Conservation (phyloP, 2,329 filamentous ascomycete species). For the Cordyceps cateniannulata region DNA sequence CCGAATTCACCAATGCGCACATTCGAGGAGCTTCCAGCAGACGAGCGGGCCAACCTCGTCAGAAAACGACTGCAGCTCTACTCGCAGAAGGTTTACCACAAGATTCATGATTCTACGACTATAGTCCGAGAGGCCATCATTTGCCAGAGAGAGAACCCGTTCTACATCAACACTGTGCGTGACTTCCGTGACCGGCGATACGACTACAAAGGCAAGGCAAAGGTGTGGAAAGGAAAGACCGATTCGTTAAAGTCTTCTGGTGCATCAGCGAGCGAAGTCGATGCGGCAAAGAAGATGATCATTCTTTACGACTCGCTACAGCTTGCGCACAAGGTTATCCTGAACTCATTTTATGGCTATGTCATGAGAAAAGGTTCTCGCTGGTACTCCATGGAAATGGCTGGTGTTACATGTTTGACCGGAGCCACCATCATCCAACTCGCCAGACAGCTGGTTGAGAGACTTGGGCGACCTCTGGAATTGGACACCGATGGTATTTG, state of each 20-base stretch:
- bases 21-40: constrained; percentile 73
- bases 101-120: constrained; percentile 91
- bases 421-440: constrained; percentile 96
- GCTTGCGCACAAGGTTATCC: constrained; percentile 95
- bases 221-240: constrained; percentile 97
- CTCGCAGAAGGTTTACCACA: constrained; percentile 99
- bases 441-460: constrained; percentile 86
- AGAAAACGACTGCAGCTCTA: constrained; percentile 87
- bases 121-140: constrained; percentile 95
- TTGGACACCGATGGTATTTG: constrained; percentile 98
- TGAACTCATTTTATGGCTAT: constrained; percentile 98
- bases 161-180: constrained; percentile 94
- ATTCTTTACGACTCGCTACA: constrained; percentile 92
- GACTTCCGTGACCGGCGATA: constrained; percentile 96
- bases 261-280: constrained; percentile 68
- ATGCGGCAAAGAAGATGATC: constrained; percentile 98
- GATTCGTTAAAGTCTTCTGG: constrained; percentile 79
- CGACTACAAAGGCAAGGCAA: constrained; percentile 97
- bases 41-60: constrained; percentile 75
- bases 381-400: constrained; percentile 99
- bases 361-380: constrained; percentile 98
- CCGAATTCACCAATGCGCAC: constrained; percentile 63
- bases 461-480: constrained; percentile 86
- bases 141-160: constrained; percentile 95
- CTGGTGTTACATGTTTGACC: constrained; percentile 93